Evolutionary conservation across 805 yeast genomes (phyloP).

Genomic region (Lipomyces sp.): DNA sequence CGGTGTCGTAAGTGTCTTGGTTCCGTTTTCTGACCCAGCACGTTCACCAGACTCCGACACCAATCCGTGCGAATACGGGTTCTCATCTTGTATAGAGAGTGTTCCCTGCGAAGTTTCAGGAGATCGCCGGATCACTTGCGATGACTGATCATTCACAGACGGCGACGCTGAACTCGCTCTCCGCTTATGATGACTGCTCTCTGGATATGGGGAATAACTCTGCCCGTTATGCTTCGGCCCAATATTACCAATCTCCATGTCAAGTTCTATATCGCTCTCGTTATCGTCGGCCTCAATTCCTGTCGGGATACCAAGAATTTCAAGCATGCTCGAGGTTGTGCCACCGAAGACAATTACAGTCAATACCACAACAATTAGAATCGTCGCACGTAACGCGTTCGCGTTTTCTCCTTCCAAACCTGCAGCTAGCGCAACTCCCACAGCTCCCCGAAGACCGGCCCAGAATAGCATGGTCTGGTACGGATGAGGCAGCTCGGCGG

Average conservation of each 20-base stretch:
- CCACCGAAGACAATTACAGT: conserved; percentile 98
- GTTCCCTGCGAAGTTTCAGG: conserved; percentile 10
- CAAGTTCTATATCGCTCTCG: conserved; percentile 81
- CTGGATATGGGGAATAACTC: neutral
- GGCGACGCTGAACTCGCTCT: neutral
- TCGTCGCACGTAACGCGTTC: conserved; percentile 87
- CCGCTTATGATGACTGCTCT: neutral
- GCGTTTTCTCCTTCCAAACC: conserved; percentile 95
- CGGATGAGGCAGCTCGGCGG: conserved; percentile 91
- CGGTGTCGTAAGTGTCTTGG: conserved; percentile 26
- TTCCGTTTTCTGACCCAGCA: neutral
- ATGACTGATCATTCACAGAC: neutral
- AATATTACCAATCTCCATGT: neutral
- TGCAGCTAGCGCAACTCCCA: conserved; percentile 98
- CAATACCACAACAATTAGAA: conserved; percentile 91
- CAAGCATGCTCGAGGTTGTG: conserved; percentile 97
- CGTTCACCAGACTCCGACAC: neutral
- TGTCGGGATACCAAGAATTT: conserved; percentile 86
- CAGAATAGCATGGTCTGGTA: conserved; percentile 99
- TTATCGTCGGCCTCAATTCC: conserved; percentile 79
- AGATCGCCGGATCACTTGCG: conserved; percentile 11
- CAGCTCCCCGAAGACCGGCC: conserved; percentile 99
- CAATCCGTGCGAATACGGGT: neutral
- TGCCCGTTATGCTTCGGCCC: neutral
- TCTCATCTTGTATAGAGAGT: conserved; percentile 3